These are phyloP conservation scores for Neofusicoccum ribis DNA, from an alignment of 2,329 filamentous ascomycete species.

Conservation along the genomic window DNA sequence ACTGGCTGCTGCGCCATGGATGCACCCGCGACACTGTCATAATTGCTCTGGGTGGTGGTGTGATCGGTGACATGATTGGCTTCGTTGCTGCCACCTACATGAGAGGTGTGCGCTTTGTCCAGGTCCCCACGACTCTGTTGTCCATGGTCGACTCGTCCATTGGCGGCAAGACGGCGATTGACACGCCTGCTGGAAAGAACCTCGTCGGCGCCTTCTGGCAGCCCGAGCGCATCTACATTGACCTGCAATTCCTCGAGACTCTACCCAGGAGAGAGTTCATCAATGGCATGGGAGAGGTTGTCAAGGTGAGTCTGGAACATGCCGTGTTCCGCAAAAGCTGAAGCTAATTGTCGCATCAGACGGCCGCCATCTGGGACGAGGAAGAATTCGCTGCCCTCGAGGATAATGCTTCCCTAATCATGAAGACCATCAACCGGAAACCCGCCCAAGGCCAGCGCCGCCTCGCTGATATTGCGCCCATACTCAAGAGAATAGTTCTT, in stretches of 20 bases:
- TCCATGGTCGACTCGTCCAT: constrained; percentile 99
- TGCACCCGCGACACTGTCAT: constrained; percentile 95
- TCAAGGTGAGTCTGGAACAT: constrained; percentile 59
- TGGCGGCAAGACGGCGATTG: constrained; percentile 97
- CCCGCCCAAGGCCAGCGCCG: constrained; percentile 57
- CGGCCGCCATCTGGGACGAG: constrained; percentile 93
- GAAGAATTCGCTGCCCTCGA: constrained; percentile 82
- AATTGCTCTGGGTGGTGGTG: constrained; percentile 90
- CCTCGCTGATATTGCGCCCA: constrained; percentile 65
- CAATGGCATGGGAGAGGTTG: constrained; percentile 97
- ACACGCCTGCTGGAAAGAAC: constrained; percentile 95
- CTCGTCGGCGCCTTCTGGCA: constrained; percentile 97
- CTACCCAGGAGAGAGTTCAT: constrained; percentile 90
- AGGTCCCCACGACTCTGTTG: constrained; percentile 91
- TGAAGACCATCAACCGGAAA: constrained; percentile 68
- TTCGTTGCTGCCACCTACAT: constrained; percentile 98
- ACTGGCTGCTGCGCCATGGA: constrained; percentile 91
- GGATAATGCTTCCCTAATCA: constrained; percentile 73
- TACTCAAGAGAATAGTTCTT: constrained; percentile 67
- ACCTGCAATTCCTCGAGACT: constrained; percentile 87
- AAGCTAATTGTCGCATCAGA: constrained; percentile 48
- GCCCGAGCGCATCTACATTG: constrained; percentile 89
- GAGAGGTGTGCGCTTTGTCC: constrained; percentile 93
- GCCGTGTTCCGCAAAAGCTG: neutral
- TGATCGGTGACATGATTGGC: constrained; percentile 97